Evolutionary conservation across 371 early-diverging fungal species (phyloP), one percentile per base, ranked within the genome.

Genomic region (Umbelopsis sp.): DNA sequence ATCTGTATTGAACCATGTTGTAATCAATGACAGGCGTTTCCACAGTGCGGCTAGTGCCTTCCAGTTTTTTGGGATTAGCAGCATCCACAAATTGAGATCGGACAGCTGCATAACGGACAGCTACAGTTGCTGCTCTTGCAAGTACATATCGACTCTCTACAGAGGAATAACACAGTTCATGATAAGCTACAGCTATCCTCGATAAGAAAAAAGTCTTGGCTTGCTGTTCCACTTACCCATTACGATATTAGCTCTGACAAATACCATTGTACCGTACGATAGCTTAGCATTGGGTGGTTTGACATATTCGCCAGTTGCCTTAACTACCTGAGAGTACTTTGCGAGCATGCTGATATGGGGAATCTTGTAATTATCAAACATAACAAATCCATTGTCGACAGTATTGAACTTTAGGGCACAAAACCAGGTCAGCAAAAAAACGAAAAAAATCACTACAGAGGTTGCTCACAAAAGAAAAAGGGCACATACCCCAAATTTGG

Each of bases 371-470:
- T 85, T 72, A 51, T 93, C 86, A 65, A 94, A 90, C 69, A 90
- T 75, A 68, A 95, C 84, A 72, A 90, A 94, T 11, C 96, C 96
- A 71, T 95, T 96, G 80, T 94, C 96, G 24, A 93, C 88, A 0
- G 89, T 85, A 70, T 91, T 91, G 76, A 86, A 90, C 57, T 57
- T 16, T 41, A 12, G 0, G 41, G 41, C 12, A 41, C 41, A 41
- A 10, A 10, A 12, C 1, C 65, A 14, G 14, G 32, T 29, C 35
- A 63, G 45, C 38, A 48, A 52, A 45, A 45, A 46, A 64, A 10
- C 29, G n/a, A n/a, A n/a, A n/a, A n/a, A n/a, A n/a, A 50, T 67
- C 41, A 38, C 3, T 41, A 16, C 35, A 63, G 45, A 48, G 51
- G 37, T 44, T 18, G 64, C 11, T 41, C 50, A 63, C 38, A 22